These are phyloP conservation scores for Psilocybe subaeruginosa DNA, from an alignment of 768 basidiomycete genomes.

Conservation along the genomic window DNA sequence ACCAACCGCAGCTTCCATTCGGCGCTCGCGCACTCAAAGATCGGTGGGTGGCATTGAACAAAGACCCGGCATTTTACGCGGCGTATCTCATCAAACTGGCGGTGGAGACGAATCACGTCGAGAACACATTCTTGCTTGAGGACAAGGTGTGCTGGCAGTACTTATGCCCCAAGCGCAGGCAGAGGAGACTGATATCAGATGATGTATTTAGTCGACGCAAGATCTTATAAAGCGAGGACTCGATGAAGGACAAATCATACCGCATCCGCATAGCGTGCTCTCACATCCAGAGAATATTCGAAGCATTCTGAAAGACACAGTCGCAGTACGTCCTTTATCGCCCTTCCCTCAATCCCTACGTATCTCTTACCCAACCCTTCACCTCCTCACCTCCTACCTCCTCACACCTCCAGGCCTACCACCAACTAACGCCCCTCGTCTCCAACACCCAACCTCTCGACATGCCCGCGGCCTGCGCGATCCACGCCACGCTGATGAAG, in stretches of 20 bases:
- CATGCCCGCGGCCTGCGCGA: slow-evolving; percentile 24
- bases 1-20: slow-evolving; percentile 21
- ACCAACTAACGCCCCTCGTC: slow-evolving; percentile 18
- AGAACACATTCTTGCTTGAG: slow-evolving; percentile 19
- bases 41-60: slow-evolving; percentile 21
- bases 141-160: neutral
- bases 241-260: slow-evolving; percentile 16
- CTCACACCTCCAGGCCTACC: slow-evolving; percentile 19
- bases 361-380: neutral
- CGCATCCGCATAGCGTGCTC: slow-evolving; percentile 21
- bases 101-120: slow-evolving; percentile 32
- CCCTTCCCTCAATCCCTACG: neutral
- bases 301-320: slow-evolving; percentile 29
- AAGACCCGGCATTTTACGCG: slow-evolving; percentile 12
- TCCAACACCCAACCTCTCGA: slow-evolving; percentile 11
- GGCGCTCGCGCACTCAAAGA: slow-evolving; percentile 22
- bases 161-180: neutral
- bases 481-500: slow-evolving; percentile 31
- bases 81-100: slow-evolving; percentile 25
- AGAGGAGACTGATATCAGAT: neutral
- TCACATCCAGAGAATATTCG: slow-evolving; percentile 25
- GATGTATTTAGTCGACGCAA: slow-evolving; percentile 19
- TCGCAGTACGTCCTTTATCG: slow-evolving; percentile 22
- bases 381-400: no score
- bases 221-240: slow-evolving; percentile 26